Percentiles rank a stretch among this genome's conserved stretches.
Evolutionary conservation across 23 red algal species (phyloP).

Genomic region (Gracilaria domingensis): DNA sequence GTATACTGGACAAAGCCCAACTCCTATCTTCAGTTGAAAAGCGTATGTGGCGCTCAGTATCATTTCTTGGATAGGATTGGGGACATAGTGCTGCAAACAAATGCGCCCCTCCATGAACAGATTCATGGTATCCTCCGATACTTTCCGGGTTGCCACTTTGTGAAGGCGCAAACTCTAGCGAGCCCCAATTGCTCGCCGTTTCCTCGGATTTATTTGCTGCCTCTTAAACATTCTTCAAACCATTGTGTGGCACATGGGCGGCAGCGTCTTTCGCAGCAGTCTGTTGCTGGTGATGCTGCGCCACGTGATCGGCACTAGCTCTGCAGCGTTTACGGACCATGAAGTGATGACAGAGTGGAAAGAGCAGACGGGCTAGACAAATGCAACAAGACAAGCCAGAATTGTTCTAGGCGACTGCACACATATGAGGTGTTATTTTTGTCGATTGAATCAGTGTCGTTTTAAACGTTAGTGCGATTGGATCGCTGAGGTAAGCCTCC

Average conservation of each 20-base stretch:
- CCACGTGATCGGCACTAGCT: not conserved
- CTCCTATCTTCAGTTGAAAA: conserved; percentile 81
- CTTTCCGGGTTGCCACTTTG: conserved; percentile 42
- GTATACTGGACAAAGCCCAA: conserved; percentile 95
- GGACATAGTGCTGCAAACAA: conserved; percentile 45
- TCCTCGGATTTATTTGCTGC: conserved; percentile 82
- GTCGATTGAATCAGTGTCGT: conserved; percentile 14
- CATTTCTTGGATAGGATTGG: no score
- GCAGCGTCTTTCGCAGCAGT: not conserved
- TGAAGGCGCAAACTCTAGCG: conserved; percentile 86
- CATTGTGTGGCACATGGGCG: not conserved
- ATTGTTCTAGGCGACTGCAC: conserved; percentile 64
- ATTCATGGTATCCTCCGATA: conserved; percentile 53
- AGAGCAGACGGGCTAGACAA: conserved; percentile 3
- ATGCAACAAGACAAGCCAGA: conserved; percentile 59
- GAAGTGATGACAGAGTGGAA: not conserved
- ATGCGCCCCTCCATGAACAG: conserved; percentile 69
- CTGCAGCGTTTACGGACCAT: not conserved
- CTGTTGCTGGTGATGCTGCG: not conserved
- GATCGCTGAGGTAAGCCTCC: conserved; percentile 62
- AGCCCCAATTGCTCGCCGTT: conserved; percentile 95
- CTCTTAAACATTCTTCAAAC: conserved; percentile 60
- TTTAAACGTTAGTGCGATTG: conserved; percentile 16
- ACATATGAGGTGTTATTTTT: not conserved
- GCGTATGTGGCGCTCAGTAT: conserved; percentile 26